phyloP scores from a whole-genome alignment of 306 rosid species.

The peach (Prunus persica) region Prunus_persica_NCBIv2 NC_034012.1:17614001-17614500 shows the following conservation, averaged over 20 bases:
- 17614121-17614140: constrained; percentile 88
- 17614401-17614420: neutral
- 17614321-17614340: neutral
- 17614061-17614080: constrained; percentile 15
- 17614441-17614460: neutral
- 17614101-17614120: constrained; percentile 85
- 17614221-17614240: constrained; percentile 82
- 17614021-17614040: constrained; percentile 8
- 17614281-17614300: constrained; percentile 8
- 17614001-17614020: constrained; percentile 4
- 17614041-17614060: neutral
- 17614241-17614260: constrained; percentile 70
- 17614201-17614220: constrained; percentile 72
- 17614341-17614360: neutral
- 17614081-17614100: constrained; percentile 91
- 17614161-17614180: constrained; percentile 93
- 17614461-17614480: neutral
- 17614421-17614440: neutral
- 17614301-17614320: neutral
- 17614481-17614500: neutral
- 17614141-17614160: constrained; percentile 79
- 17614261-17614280: constrained; percentile 73
- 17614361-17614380: neutral
- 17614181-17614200: constrained; percentile 69
- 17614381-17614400: neutral